Evolutionary conservation across 73 alveolate genomes (phyloP), one percentile per base, ranked within the genome.

Genomic region (Paramecium sexaurelia): DNA sequence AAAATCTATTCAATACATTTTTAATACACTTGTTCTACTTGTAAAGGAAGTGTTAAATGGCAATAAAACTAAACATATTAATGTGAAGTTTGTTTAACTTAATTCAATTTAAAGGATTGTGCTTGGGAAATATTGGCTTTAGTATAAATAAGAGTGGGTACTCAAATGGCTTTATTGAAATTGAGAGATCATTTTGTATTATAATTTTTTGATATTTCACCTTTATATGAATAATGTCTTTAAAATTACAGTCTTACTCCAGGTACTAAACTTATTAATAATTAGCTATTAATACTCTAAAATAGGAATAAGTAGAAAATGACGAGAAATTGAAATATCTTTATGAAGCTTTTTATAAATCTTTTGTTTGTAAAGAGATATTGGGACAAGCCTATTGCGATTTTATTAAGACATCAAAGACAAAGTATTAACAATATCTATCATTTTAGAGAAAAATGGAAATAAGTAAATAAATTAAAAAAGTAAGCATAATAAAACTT

Each of bases 401-500:
- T 78, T 78, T 78, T 19, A 45, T 43, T 19, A 78, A 78, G 55
- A 78, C 90, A 29, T 43, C 90, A 0, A 78, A 78, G 27, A 78
- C 71, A 0, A 78, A 78, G 90, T 78, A 39, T 41, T 1, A 0
- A n/a, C n/a, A 17, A 11, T 11, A 41, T 22, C 39, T 6, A n/a
- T 51, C 15, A 15, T 51, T 20, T 78, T 41, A 45, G 90, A 17
- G 55, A 45, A 7, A 78, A 45, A 17, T 78, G 68, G 68, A 41
- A 73, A 36, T 33, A 27, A 27, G 26, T 39, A 17, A 39, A 73
- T 39, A 33, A 73, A 73, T 73, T 36, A 73, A 39, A 73, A 39
- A 33, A 33, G 33, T 3, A 51, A 17, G 5, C 15, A 17, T 51
- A 13, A 13, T 29, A 32, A 11, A 15, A 3, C 2, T 17, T 29